These are phyloP conservation scores for Hanseniaspora occidentalis DNA, from an alignment of 805 yeast genomes.

Conservation along the genomic window DNA sequence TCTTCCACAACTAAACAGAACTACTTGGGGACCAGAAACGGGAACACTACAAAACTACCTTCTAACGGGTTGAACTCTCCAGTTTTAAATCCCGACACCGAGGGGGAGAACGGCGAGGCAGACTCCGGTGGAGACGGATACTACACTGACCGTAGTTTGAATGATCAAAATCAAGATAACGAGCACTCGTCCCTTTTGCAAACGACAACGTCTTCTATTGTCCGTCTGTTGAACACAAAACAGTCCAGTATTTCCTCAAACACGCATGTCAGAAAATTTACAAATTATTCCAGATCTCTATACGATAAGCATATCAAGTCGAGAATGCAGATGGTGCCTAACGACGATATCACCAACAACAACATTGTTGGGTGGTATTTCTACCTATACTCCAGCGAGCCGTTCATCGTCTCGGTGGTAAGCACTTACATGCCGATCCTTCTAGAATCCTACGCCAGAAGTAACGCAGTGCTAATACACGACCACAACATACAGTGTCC, in stretches of 20 bases:
- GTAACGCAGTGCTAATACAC: constrained; percentile 49
- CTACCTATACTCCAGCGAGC: constrained; percentile 67
- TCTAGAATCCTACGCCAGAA: constrained; percentile 59
- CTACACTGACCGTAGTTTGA: too few species aligned
- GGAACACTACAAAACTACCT: background rate
- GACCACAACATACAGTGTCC: constrained; percentile 49
- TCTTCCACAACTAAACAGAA: background rate
- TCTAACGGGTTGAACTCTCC: constrained; percentile 11
- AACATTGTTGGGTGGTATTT: constrained; percentile 54
- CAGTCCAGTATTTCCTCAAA: background rate
- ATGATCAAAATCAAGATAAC: too few species aligned
- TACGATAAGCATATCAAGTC: constrained; percentile 2
- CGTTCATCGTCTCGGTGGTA: constrained; percentile 67
- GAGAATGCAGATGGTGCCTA: constrained; percentile 4
- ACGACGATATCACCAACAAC: constrained; percentile 22
- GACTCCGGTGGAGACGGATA: background rate
- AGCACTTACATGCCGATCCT: constrained; percentile 67
- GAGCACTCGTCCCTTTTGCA: background rate
- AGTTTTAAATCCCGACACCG: constrained; percentile 12
- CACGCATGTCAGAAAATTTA: background rate
- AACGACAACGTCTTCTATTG: background rate
- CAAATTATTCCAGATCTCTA: background rate
- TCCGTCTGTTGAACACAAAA: background rate
- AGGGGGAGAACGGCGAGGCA: background rate
- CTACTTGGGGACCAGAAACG: too few species aligned